Evolutionary conservation across 2,329 filamentous ascomycete genomes (phyloP).

Genomic region (Bipolaris zeicola): DNA sequence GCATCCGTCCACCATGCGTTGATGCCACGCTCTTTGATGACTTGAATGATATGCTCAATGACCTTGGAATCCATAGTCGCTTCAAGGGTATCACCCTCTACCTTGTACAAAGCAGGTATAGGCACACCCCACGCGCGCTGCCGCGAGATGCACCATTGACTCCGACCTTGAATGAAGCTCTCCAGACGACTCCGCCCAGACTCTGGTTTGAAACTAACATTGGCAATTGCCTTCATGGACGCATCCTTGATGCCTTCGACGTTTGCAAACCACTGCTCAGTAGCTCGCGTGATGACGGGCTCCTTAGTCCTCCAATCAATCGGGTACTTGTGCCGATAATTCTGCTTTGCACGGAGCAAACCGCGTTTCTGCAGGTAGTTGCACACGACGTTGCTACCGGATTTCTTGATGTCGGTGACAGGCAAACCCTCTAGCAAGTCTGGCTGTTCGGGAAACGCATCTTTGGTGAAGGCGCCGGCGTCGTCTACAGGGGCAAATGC

Average conservation of each 20-base stretch:
- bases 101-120: constrained; percentile 85
- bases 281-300: constrained; percentile 88
- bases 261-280: constrained; percentile 97
- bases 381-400: constrained; percentile 65
- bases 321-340: constrained; percentile 88
- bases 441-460: constrained; percentile 75
- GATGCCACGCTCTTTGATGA: constrained; percentile 78
- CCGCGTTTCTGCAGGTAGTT: constrained; percentile 61
- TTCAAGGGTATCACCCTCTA: constrained; percentile 62
- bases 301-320: constrained; percentile 97
- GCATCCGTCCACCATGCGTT: constrained; percentile 94
- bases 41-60: constrained; percentile 81
- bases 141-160: constrained; percentile 97
- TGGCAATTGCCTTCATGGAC: constrained; percentile 70
- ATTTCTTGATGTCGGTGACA: constrained; percentile 69
- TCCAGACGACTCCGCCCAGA: constrained; percentile 75
- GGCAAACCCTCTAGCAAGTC: constrained; percentile 70
- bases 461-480: constrained; percentile 77
- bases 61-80: constrained; percentile 80
- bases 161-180: constrained; percentile 85
- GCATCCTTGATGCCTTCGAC: constrained; percentile 79
- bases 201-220: constrained; percentile 79
- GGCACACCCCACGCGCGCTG: constrained; percentile 97
- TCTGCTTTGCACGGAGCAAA: constrained; percentile 71
- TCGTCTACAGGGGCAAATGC: constrained; percentile 85